phyloP scores from a whole-genome alignment of 2,329 filamentous ascomycete species.

The Cercospora citrullina region DNA sequence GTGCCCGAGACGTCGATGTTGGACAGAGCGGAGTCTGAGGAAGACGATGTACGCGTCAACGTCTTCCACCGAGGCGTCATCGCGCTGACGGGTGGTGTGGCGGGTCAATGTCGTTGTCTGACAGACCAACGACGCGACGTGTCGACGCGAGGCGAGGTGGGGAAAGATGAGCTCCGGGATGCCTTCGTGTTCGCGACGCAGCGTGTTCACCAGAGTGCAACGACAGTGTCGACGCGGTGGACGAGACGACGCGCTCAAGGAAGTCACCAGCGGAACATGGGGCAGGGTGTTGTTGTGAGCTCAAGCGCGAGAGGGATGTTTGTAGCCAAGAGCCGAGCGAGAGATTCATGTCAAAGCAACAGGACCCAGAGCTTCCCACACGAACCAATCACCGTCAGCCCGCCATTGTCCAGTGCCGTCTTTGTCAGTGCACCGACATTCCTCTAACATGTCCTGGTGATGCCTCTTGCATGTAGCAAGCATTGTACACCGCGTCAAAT shows the following conservation, averaged over 20 bases:
- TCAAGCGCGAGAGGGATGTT: background rate
- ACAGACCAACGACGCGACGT: background rate
- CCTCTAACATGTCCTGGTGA: background rate
- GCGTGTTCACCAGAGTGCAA: background rate
- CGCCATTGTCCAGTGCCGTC: background rate
- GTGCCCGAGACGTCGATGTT: slow-evolving; percentile 43
- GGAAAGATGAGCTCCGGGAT: background rate
- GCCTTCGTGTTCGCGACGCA: background rate
- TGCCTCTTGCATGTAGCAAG: background rate
- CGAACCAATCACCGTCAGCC: background rate
- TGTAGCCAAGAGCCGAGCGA: slow-evolving; percentile 1
- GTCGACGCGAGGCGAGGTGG: slow-evolving; percentile 4
- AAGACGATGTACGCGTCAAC: slow-evolving; percentile 40
- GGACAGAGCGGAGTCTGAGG: slow-evolving; percentile 46
- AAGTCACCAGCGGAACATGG: slow-evolving; percentile 1
- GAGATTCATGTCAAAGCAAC: slow-evolving; percentile 8
- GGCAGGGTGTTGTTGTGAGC: background rate
- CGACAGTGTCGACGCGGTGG: background rate
- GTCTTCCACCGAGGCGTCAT: slow-evolving; percentile 6
- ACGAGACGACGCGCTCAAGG: background rate
- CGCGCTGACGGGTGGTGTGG: background rate
- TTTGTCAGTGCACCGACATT: slow-evolving; percentile 1
- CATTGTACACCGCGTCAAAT: background rate
- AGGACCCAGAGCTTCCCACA: background rate
- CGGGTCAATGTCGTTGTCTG: slow-evolving; percentile 1